Evolutionary conservation across 73 alveolate genomes (phyloP), one percentile per base, ranked within the genome.

Genomic region (Symbiodinium pilosum): DNA sequence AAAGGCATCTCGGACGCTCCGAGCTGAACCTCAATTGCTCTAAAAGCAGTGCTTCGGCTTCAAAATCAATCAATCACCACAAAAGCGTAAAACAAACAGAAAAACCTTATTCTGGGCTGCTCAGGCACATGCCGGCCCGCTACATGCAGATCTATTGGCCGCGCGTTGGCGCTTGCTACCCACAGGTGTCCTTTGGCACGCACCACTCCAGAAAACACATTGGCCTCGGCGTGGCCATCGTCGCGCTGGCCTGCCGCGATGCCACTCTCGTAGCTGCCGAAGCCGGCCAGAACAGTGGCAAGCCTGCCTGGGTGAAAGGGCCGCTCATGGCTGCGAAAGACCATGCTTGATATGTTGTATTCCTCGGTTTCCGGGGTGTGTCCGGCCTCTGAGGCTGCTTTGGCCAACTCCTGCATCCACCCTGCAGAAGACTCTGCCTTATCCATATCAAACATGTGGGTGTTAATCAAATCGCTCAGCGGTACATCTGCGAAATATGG

Each of bases 301-400:
- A 99, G 92, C 87, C 99, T 42, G 26, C 38, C 69, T 21, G 99
- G 99, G 88, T 99, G 99, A 81, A 99, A 99, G 9, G 99, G 99
- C 81, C 99, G 96, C 36, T 75, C 86, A 54, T 99, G 88, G 85
- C 88, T 20, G 73, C 86, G 87, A 83, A 92, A 99, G 32, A 93
- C 97, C 88, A 93, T 38, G 44, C 99, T 92, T 32, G 99, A 73
- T 41, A 99, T 99, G 54, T 99, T 99, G 85, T 99, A 99, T 86
- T 99, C 99, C 34, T 87, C 99, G 32, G 99, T 97, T 52, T 99
- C 99, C 20, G 99, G 93, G 38, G 98, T 91, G 97, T 99, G 99
- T 69, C 92, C 89, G 39, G 68, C 69, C 34, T 43, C 89, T n/a
- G n/a, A n/a, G 20, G 85, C 86, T 12, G 95, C 68, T 43, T 83